A percentile compares a stretch with the other conserved stretches of the same genome.
phyloP scores from a whole-genome alignment of 2,329 filamentous ascomycete species.

The Cytospora leucostoma region DNA sequence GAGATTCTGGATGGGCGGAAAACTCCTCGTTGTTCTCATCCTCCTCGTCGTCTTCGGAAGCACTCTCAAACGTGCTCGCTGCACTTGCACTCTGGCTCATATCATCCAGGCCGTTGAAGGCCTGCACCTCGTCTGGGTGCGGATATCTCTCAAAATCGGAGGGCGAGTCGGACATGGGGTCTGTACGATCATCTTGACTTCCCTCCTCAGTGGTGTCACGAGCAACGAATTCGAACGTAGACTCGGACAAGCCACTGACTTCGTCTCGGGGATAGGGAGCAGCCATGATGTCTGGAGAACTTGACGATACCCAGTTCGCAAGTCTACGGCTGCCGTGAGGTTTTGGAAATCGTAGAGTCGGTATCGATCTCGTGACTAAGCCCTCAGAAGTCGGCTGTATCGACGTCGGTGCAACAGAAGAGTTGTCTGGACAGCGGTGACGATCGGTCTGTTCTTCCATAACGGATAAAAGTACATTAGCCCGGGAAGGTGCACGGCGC shows the following conservation, averaged over 20 bases:
- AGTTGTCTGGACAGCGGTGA: constrained; percentile 25
- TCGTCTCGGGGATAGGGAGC: constrained; percentile 45
- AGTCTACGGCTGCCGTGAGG: constrained; percentile 57
- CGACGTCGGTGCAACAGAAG: constrained; percentile 24
- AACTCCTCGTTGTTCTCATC: not conserved
- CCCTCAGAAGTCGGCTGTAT: constrained; percentile 32
- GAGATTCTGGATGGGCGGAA: not conserved
- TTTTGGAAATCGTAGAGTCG: constrained; percentile 57
- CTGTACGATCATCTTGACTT: constrained; percentile 49
- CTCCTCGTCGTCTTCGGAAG: constrained; percentile 35
- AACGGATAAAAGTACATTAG: constrained; percentile 45
- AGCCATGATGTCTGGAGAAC: constrained; percentile 59
- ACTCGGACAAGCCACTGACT: constrained; percentile 55
- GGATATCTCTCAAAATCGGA: constrained; percentile 32
- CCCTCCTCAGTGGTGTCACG: constrained; percentile 52
- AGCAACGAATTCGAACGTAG: constrained; percentile 57
- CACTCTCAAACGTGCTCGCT: constrained; percentile 32
- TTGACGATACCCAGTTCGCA: constrained; percentile 61
- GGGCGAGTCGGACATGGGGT: constrained; percentile 26
- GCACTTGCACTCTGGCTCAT: constrained; percentile 31
- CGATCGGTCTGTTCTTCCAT: constrained; percentile 52
- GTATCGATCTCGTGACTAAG: constrained; percentile 36
- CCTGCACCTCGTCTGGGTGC: constrained; percentile 54
- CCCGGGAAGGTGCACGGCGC: constrained; percentile 40
- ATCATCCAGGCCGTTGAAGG: constrained; percentile 50